Evolutionary conservation across 768 basidiomycete genomes (phyloP).

Genomic region (Tylopilus balloui): DNA sequence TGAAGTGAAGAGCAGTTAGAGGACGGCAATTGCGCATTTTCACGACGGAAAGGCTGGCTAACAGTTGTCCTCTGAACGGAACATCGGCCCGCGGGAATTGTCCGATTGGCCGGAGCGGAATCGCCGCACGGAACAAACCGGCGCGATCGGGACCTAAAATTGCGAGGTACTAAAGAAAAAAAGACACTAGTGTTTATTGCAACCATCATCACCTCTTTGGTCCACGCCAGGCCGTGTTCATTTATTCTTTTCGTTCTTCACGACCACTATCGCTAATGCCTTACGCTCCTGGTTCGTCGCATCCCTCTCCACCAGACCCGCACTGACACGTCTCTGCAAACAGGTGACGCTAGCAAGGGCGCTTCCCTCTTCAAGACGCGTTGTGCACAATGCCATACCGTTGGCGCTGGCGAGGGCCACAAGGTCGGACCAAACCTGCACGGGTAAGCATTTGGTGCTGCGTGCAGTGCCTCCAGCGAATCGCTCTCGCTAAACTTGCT

Average conservation of each 20-base stretch:
- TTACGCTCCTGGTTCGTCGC: constrained; percentile 39
- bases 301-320: not conserved
- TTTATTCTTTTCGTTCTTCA: constrained; percentile 1
- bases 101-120: constrained; percentile 23
- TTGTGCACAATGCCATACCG: constrained; percentile 91
- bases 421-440: constrained; percentile 96
- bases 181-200: too few species aligned
- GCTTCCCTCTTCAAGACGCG: constrained; percentile 96
- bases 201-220: not conserved
- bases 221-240: constrained; percentile 6
- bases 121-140: constrained; percentile 26
- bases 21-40: too few species aligned
- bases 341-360: constrained; percentile 87
- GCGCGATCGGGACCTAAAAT: constrained; percentile 25
- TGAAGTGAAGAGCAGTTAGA: not conserved
- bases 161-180: constrained; percentile 11
- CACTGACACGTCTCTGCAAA: not conserved
- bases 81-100: not conserved
- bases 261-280: constrained; percentile 33
- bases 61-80: too few species aligned
- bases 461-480: too few species aligned
- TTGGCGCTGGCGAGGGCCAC: constrained; percentile 70
- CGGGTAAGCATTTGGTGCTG: constrained; percentile 51
- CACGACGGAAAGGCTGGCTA: too few species aligned
- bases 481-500: too few species aligned